Evolutionary conservation across 202 grass and related monocot genomes (phyloP).

Genomic region (Schoenoplectus tabernaemontani): DNA sequence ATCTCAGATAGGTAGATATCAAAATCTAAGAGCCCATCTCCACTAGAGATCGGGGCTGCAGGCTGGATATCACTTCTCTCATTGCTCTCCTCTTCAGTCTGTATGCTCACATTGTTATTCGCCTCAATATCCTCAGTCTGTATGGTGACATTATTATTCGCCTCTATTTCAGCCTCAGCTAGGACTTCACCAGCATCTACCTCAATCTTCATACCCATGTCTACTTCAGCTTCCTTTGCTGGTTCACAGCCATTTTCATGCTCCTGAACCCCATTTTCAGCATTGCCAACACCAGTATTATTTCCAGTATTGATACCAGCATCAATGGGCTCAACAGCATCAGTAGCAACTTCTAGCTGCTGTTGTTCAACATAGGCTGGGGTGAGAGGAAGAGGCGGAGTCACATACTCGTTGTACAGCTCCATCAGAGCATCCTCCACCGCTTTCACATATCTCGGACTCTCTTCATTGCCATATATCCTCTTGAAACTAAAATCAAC

Average conservation of each 20-base stretch:
- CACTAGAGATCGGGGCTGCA: slow-evolving; percentile 9
- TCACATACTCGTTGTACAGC: slow-evolving; percentile 42
- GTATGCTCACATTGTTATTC: slow-evolving; percentile 15
- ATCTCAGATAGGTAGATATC: slow-evolving; percentile 46
- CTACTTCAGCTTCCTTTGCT: background rate
- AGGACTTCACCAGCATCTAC: background rate
- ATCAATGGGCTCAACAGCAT: slow-evolving; percentile 1
- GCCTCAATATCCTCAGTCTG: slow-evolving; percentile 15
- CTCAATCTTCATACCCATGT: slow-evolving; percentile 5
- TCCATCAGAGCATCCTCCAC: slow-evolving; percentile 44
- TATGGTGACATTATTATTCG: slow-evolving; percentile 21
- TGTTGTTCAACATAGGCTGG: slow-evolving; percentile 29
- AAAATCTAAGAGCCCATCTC: slow-evolving; percentile 41
- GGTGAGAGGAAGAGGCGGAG: slow-evolving; percentile 36
- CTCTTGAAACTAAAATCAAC: slow-evolving; percentile 52
- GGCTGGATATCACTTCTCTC: slow-evolving; percentile 24
- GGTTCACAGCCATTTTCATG: slow-evolving; percentile 9
- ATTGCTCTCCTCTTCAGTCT: slow-evolving; percentile 5
- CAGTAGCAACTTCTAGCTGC: slow-evolving; percentile 14
- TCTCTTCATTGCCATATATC: slow-evolving; percentile 32
- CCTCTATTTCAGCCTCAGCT: slow-evolving; percentile 19
- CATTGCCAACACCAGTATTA: background rate
- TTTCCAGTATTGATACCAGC: background rate
- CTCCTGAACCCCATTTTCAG: slow-evolving; percentile 1
- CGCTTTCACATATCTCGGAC: slow-evolving; percentile 36